Conservation (phyloP, 352 stramenopile species). For the Pythium brachiatum region DNA sequence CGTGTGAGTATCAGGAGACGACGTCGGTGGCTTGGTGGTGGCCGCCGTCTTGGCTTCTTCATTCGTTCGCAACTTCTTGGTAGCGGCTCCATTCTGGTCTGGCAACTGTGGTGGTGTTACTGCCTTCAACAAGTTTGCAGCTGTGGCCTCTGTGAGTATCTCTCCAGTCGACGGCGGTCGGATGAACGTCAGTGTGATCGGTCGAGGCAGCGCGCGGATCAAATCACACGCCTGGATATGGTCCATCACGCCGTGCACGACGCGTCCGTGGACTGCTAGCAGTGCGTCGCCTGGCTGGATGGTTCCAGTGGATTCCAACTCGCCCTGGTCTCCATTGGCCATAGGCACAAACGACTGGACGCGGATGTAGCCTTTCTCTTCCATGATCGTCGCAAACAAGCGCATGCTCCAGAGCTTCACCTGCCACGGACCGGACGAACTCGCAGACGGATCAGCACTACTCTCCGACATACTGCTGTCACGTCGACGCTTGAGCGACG, state of each 20-base stretch:
- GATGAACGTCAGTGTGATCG: conserved; percentile 45
- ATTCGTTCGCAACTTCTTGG: not conserved
- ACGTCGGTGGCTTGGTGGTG: not conserved
- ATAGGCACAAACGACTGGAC: conserved; percentile 55
- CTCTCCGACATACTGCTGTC: conserved; percentile 6
- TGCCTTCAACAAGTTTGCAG: not conserved
- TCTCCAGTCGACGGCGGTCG: conserved; percentile 5
- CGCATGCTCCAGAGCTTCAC: conserved; percentile 58
- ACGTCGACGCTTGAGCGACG: conserved; percentile 19
- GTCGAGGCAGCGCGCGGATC: conserved; percentile 41
- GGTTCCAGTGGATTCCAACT: conserved; percentile 58
- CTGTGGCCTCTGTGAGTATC: not conserved
- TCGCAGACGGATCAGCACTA: not conserved
- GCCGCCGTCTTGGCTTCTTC: not conserved
- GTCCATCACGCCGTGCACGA: conserved; percentile 30
- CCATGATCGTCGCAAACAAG: conserved; percentile 70
- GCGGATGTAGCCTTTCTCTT: conserved; percentile 44
- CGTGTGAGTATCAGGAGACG: not conserved
- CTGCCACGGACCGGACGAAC: conserved; percentile 3
- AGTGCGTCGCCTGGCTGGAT: conserved; percentile 57
- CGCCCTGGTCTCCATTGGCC: conserved; percentile 40
- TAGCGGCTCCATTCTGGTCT: not conserved
- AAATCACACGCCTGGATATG: conserved; percentile 45
- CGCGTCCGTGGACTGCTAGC: conserved; percentile 38
- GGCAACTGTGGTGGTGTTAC: not conserved